Base-by-base conservation (phyloP, 2,329 filamentous ascomycete genomes). In the Ceratocystis variospora region DNA sequence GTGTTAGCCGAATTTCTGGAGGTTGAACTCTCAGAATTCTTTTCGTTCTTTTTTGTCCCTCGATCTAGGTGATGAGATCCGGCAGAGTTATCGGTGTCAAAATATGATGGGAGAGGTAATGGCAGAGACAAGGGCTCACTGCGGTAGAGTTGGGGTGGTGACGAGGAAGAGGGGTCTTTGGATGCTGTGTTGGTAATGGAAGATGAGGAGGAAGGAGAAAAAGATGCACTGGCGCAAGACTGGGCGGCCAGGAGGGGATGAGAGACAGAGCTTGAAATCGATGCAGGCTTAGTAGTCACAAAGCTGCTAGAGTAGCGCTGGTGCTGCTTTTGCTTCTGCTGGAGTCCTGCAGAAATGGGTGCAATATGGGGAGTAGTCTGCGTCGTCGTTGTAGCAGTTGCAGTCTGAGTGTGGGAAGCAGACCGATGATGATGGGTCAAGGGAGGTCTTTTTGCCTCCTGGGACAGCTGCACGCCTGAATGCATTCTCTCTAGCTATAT, bases 401-500 rank as follows among this genome's bases (percentile, higher is more conserved):
- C 33, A 37, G 37, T 41, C 10, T 41, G 37, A 41, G 8, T 28
- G 22, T 65, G 55, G 7, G 63, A 65, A 8, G 64, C 45, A 41
- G 53, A 65, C n/a, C 53, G 57, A 10, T 61, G 64, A 25, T 53
- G 55, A 41, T 62, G 37, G 44, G 31, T 53, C 46, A 53, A 61
- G 55, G 64, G 64, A 61, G 64, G 57, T n/a, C 55, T n/a, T 31
- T 31, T 59, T 22, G 41, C 22, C 64, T 65, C 64, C 41, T 65
- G 64, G 64, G 55, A 48, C 55, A 48, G 44, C 15, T 65, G 57
- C 55, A 57, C 41, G 64, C 64, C 64, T 22, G 45, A 41, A 5
- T 61, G 41, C 64, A 65, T 65, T 53, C 64, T 65, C 53, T 53
- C 64, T 10, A 57, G 33, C 64, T 65, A 61, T 61, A 65, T 61